Evolutionary conservation across 2,329 filamentous ascomycete genomes (phyloP).

Genomic region (Clonostachys rhizophaga): DNA sequence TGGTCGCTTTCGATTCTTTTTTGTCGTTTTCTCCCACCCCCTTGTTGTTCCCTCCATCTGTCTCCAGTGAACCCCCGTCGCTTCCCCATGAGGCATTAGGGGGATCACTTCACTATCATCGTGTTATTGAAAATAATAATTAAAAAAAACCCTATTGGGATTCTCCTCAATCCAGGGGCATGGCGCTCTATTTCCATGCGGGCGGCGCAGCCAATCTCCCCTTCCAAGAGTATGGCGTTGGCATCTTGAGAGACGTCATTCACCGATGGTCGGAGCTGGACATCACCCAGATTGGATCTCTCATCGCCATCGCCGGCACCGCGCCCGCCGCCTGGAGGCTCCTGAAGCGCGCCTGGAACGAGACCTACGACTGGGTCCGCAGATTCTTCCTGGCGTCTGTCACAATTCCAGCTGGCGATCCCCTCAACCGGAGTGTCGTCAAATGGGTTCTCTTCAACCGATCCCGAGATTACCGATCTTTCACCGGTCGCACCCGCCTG

Average conservation of each 20-base stretch:
- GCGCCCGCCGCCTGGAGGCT: slow-evolving; percentile 32
- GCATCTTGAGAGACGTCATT: slow-evolving; percentile 27
- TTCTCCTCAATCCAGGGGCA: no score
- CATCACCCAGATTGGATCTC: slow-evolving; percentile 36
- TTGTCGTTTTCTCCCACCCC: no score
- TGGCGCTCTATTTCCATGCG: no score
- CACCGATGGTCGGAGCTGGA: slow-evolving; percentile 37
- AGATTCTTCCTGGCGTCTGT: slow-evolving; percentile 38
- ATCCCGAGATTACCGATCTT: slow-evolving; percentile 28
- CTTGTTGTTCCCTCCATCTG: no score
- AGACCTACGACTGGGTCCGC: slow-evolving; percentile 31
- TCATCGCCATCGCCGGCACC: slow-evolving; percentile 36
- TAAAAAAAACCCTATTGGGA: no score
- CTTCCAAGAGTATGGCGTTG: slow-evolving; percentile 13
- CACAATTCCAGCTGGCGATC: slow-evolving; percentile 34
- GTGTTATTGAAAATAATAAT: no score
- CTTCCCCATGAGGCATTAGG: no score
- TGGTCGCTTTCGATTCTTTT: no score
- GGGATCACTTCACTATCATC: no score
- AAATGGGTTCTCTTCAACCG: slow-evolving; percentile 37
- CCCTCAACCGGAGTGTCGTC: slow-evolving; percentile 36
- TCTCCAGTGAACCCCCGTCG: no score
- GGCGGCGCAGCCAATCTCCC: no score
- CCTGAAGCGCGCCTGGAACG: slow-evolving; percentile 24
- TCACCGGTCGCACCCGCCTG: slow-evolving; percentile 36